Conservation (phyloP, 257 asterid genomes). For the Ajuga chamaepitys region DNA sequence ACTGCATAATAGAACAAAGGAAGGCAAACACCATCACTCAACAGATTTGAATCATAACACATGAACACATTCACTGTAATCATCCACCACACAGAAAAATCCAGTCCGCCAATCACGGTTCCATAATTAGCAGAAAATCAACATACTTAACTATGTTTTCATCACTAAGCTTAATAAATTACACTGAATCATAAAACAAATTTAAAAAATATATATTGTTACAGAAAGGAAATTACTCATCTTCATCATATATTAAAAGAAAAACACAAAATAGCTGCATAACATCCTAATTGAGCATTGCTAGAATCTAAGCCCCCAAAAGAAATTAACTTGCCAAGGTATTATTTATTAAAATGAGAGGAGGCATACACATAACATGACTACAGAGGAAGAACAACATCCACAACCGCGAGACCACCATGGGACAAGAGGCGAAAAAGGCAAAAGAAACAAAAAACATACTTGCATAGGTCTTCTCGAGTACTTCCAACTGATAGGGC, state of each 20-base stretch:
- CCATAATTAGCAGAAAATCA: slow-evolving; percentile 9
- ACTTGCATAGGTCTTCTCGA: slow-evolving; percentile 82
- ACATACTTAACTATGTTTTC: background rate
- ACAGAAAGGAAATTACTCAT: background rate
- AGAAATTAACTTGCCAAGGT: background rate
- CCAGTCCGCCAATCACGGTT: background rate
- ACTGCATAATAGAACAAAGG: slow-evolving; percentile 40
- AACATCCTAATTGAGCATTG: slow-evolving; percentile 4
- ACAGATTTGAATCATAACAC: slow-evolving; percentile 4
- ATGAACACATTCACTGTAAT: background rate
- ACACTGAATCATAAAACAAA: background rate
- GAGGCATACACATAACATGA: background rate
- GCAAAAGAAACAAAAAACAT: slow-evolving; percentile 16
- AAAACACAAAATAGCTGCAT: background rate
- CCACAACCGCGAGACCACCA: too few species aligned
- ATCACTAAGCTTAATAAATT: background rate
- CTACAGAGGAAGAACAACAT: slow-evolving; percentile 10
- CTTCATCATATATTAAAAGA: background rate
- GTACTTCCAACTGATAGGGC: slow-evolving; percentile 86
- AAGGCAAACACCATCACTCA: slow-evolving; percentile 9
- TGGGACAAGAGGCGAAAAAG: background rate
- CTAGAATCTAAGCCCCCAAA: background rate
- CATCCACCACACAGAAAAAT: background rate
- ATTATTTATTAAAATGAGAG: background rate
- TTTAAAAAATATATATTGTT: background rate